Evolutionary conservation across 805 yeast genomes (phyloP), one percentile per base, ranked within the genome.

Genomic region (Hanseniaspora occidentalis): DNA sequence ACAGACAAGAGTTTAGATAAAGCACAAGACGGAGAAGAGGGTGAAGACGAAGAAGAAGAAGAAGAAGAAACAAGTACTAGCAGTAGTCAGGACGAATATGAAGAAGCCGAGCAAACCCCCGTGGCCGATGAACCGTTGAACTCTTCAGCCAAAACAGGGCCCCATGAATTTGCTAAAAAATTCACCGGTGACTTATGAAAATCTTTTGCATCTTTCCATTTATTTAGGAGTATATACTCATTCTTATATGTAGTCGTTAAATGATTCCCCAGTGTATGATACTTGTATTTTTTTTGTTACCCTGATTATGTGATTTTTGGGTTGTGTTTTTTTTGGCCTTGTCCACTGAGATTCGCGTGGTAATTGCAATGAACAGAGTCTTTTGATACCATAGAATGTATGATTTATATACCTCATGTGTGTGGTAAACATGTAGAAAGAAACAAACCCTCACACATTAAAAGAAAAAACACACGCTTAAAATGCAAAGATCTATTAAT

Each of bases 31-130:
- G 43, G 39, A 9, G 41, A 44, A 19, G 45, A 42, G 6, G 40
- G 51, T 14, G 64, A 53, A 21, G 61, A 52, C 19, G 53, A 42
- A 3, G 44, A 36, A 11, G 53, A 49, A 2, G 42, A 40, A 9
- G 48, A 45, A 14, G 47, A 38, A 17, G 49, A 45, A 23, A 49
- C 47, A 9, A 53, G 46, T 22, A 49, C 48, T 5, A 56, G 47
- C 6, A 58, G 59, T 39, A 60, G 53, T 38, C 56, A 35, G 2
- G 61, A 58, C 39, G 66, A 66, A 18, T 64, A 65, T 9, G 48
- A 44, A 4, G 49, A 44, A 14, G 50, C 48, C 26, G 58, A 58
- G 38, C 63, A 60, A 31, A 60, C 58, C 27, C 64, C 61, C 23
- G 61, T 58, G 27, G 60, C 52, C 20, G 60, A 55, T 11, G 59